Evolutionary conservation across 495 filamentous ascomycete genomes (phyloP), one percentile per base, ranked within the genome.

Genomic region (Podospora anserina): DNA sequence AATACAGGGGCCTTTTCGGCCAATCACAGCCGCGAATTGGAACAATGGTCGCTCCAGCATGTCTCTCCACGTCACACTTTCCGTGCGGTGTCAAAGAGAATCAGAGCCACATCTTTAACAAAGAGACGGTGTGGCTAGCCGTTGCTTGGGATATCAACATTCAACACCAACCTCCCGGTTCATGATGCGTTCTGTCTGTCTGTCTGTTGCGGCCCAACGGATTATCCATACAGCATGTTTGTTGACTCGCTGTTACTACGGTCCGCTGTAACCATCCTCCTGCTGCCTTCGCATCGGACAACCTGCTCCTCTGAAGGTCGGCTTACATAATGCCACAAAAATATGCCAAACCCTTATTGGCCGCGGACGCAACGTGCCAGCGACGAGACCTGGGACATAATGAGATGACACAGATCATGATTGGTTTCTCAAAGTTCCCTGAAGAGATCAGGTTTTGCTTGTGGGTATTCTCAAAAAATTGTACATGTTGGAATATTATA

Each of bases 11-110:
- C 61, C 0, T 19, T 19, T 4, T 19, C 5, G 20, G 9, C 61
- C 61, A 63, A 63, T 63, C 61, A 63, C 18, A 63, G 27, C 27
- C 19, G 28, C 32, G 28, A 63, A 63, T 63, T 63, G 61, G 61
- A 32, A 28, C 11, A n/a, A 63, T 63, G 27, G 27, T 39, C 18
- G 32, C 30, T 28, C 61, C 19, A 32, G 13, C 28, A 6, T 20
- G 30, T 63, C 61, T 63, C 61, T 63, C 61, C 61, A 63, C 32
- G 61, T 63, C 61, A 63, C 61, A 19, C 13, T 26, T 26, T 30
- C 59, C 30, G 26, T 18, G 59, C 23, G n/a, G n/a, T 20, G 56
- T 23, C 19, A 28, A 30, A 61, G 26, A 26, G 26, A 26, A 61
- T 61, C 26, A 15, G 59, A 61, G 26, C 39, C 39, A 11, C 16